Evolutionary conservation across 805 yeast genomes (phyloP).

Genomic region (Saccharomyces kudriavzevii): DNA sequence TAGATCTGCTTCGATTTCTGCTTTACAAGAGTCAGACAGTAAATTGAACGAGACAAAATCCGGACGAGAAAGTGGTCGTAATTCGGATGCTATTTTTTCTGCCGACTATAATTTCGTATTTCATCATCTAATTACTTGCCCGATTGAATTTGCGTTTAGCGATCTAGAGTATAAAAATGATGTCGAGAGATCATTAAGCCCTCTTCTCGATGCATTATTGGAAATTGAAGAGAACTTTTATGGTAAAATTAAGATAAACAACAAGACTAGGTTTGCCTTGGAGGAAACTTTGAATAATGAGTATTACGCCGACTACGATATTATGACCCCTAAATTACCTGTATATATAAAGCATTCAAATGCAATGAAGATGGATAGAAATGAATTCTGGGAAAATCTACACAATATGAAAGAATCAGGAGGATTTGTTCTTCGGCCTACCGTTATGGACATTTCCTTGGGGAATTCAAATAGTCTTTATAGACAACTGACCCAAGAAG

Average conservation of each 20-base stretch:
- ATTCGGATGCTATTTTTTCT: constrained; percentile 10
- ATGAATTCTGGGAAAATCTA: constrained; percentile 11
- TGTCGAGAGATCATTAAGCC: constrained; percentile 11
- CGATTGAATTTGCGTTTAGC: constrained; percentile 16
- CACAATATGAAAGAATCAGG: neutral
- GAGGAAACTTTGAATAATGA: constrained; percentile 14
- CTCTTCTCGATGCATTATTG: constrained; percentile 16
- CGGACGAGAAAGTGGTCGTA: constrained; percentile 9
- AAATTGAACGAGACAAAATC: constrained; percentile 15
- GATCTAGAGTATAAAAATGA: constrained; percentile 10
- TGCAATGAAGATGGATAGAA: constrained; percentile 6
- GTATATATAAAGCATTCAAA: constrained; percentile 11
- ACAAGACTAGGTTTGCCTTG: constrained; percentile 5
- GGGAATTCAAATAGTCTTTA: constrained; percentile 15
- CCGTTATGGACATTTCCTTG: constrained; percentile 18
- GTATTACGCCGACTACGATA: constrained; percentile 13
- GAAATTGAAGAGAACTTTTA: constrained; percentile 22
- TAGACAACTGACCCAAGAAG: constrained; percentile 15
- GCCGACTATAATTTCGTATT: constrained; percentile 17
- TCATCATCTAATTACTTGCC: constrained; percentile 15
- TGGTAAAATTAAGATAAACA: constrained; percentile 6
- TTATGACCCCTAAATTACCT: constrained; percentile 6
- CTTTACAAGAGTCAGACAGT: constrained; percentile 13
- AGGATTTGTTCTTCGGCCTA: constrained; percentile 10
- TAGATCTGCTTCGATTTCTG: constrained; percentile 18